Evolutionary conservation across 2,329 filamentous ascomycete genomes (phyloP), one percentile per base, ranked within the genome.

Genomic region (Aspergillus ibericus): DNA sequence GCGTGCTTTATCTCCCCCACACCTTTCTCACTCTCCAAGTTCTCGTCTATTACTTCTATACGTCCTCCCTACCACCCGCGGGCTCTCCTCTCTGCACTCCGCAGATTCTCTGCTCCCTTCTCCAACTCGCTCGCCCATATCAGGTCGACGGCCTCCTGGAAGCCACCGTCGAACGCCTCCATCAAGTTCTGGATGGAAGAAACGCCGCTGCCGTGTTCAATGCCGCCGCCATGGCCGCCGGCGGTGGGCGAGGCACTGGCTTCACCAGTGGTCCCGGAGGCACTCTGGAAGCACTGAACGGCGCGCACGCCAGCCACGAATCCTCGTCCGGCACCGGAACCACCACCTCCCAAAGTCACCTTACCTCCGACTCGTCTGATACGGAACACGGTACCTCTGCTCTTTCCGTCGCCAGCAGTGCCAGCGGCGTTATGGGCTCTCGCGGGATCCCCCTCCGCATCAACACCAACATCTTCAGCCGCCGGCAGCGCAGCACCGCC

Each of bases 161-260:
- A 77, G 92, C 92, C 0, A 91, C 96, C 1, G 91, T 98, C 9
- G 92, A 98, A 75, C 86, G 93, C 7, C 82, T 99, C 0, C 95
- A 99, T 70, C 84, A 90, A 29, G 85, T 96, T 0, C 85, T 99
- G 4, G 95, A 99, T 73, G 95, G 91, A 49, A 85, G 93, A 48
- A 99, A 98, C 66, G 93, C 95, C 0, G 95, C 95, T 0, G 95
- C 95, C 5, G 93, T 99, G 0, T 99, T 99, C 81, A 99, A 99
- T 65, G 95, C 95, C 0, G 95, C 93, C 0, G 95, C 95, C 54
- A 98, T 98, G 95, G 95, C 93, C 0, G 95, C 95, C 1, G 95
- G 95, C 10, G 93, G 95, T 25, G 95, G 95, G 0, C 86, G 92
- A 49, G 90, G 91, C 49, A 91, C 93, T 27, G 88, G 89, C 54